These are phyloP conservation scores for Fusarium albidum DNA, from an alignment of 2,329 filamentous ascomycete species.

Conservation along the genomic window DNA sequence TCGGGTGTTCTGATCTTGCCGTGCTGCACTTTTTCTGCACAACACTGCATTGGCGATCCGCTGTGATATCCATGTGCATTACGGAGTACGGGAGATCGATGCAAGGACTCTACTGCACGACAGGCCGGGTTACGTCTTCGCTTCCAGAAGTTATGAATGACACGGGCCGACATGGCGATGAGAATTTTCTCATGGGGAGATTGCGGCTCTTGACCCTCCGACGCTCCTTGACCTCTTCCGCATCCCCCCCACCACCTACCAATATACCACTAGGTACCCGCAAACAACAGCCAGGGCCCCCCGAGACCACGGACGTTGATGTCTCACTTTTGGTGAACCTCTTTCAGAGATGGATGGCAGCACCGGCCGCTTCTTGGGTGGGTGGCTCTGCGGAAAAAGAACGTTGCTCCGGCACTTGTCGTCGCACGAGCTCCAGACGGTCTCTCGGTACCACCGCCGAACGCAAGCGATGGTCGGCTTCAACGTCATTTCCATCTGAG, in stretches of 20 bases:
- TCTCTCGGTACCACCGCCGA: conserved; percentile 23
- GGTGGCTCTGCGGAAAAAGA: conserved; percentile 2
- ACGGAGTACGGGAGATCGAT: conserved; percentile 39
- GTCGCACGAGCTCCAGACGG: conserved; percentile 22
- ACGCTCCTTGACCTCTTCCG: conserved; percentile 5
- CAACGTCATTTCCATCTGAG: conserved; percentile 34
- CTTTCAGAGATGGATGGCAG: conserved; percentile 9
- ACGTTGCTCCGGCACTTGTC: conserved; percentile 30
- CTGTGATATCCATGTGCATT: conserved; percentile 29
- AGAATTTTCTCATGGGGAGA: neutral
- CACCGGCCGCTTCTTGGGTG: neutral
- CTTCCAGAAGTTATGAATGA: neutral
- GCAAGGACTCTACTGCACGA: conserved; percentile 37
- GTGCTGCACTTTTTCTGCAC: conserved; percentile 34
- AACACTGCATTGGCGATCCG: conserved; percentile 40
- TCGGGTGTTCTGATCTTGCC: conserved; percentile 15
- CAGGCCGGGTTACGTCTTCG: conserved; percentile 19
- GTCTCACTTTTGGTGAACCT: conserved; percentile 29
- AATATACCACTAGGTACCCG: too few species aligned
- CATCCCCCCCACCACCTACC: conserved; percentile 20
- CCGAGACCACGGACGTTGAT: conserved; percentile 33
- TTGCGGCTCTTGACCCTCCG: conserved; percentile 7
- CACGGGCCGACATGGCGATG: neutral
- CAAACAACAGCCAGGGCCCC: conserved; percentile 17
- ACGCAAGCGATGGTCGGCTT: conserved; percentile 19